phyloP scores from a whole-genome alignment of 306 rosid genomes.

The Casuarina glauca region DNA sequence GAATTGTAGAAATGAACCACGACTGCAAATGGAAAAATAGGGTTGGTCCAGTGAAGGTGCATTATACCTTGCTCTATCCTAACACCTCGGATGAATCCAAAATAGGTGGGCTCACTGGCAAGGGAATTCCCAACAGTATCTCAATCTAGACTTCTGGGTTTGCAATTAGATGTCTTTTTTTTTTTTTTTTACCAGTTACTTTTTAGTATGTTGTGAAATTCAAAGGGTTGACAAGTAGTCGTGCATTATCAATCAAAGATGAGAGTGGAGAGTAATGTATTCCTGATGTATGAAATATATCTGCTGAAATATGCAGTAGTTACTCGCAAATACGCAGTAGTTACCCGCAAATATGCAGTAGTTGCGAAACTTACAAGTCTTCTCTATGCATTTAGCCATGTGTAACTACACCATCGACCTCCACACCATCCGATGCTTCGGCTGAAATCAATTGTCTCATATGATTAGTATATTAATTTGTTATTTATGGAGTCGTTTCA shows the following conservation, averaged over 20 bases:
- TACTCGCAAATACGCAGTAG: too few species aligned
- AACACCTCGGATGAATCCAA: slow-evolving; percentile 64
- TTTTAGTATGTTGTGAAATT: neutral
- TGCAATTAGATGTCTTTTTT: neutral
- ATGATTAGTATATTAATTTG: too few species aligned
- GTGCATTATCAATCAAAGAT: too few species aligned
- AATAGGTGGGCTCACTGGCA: slow-evolving; percentile 84
- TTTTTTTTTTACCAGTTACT: neutral
- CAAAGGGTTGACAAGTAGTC: too few species aligned
- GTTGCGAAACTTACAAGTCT: neutral
- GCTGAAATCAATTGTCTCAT: too few species aligned
- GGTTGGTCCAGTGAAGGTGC: slow-evolving; percentile 67
- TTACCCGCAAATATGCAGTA: too few species aligned
- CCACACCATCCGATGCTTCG: too few species aligned
- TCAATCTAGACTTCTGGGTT: slow-evolving; percentile 51
- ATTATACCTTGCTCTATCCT: slow-evolving; percentile 79
- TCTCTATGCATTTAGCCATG: neutral
- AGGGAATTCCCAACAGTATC: slow-evolving; percentile 90
- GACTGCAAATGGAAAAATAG: slow-evolving; percentile 68
- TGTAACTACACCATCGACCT: neutral
- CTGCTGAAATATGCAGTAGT: too few species aligned
- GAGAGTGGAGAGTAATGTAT: neutral
- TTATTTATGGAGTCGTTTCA: too few species aligned
- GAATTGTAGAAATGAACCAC: slow-evolving; percentile 52
- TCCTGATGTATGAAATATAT: neutral